Evolutionary conservation across 2,329 filamentous ascomycete species (phyloP), one percentile per base, ranked within the genome.

Genomic region (Monosporascus sp.): DNA sequence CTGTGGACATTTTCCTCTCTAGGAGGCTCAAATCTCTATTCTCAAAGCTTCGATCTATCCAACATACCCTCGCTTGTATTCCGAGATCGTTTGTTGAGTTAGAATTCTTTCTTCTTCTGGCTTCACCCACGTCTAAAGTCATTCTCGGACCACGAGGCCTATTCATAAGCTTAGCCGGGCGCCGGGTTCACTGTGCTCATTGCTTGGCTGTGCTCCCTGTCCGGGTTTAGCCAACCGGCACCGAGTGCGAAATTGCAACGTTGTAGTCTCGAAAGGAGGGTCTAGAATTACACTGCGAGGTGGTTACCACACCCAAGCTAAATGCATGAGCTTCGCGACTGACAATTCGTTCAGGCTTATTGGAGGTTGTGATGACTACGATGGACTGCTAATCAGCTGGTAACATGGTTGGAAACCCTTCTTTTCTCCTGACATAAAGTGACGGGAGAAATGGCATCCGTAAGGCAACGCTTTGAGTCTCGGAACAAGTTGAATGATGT

Each of bases 381-480:
- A 64, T 66, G 63, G 56, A 58, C 41, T 41, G 49, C 41, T 57
- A 51, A 55, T 51, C 54, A 20, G 49, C 41, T 58, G 53, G 57
- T 65, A 61, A 52, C 52, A 65, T 65, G 60, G 44, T 60, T 57
- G 53, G 58, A 55, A 49, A 51, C 56, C 54, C 48, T 58, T 52
- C 51, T 48, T 41, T 50, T 54, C 49, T 44, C 47, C 31, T 48
- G 52, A 53, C 47, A 57, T 58, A 59, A 57, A 53, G 35, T 48
- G 50, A 55, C 59, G 62, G 52, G 57, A 59, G 57, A 61, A 40
- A 72, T 72, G 70, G 63, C 68, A 53, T 68, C 68, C 37, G 57
- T 60, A 45, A 65, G 65, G 48, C 52, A 59, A 52, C 60, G 60
- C 40, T 61, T 59, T 47, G 62, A 61, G 50, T 59, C 60, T 50